Evolutionary conservation across 1,284 basidiomycete genomes (phyloP).

Genomic region (Tylopilus orsonianus): DNA sequence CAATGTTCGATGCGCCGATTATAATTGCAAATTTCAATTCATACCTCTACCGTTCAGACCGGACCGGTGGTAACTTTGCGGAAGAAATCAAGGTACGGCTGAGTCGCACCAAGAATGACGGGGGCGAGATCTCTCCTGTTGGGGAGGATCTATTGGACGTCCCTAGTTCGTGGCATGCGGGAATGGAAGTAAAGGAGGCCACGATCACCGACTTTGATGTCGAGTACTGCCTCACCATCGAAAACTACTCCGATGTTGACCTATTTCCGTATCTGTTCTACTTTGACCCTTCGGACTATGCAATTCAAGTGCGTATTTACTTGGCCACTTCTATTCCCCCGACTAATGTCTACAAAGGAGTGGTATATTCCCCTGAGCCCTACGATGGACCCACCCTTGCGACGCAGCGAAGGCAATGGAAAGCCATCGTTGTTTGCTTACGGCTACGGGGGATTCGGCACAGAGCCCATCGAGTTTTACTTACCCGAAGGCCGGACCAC

Average conservation of each 20-base stretch:
- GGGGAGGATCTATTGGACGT: slow-evolving; percentile 1
- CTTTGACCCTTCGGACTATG: slow-evolving; percentile 1
- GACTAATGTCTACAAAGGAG: not conserved
- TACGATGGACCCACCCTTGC: not conserved
- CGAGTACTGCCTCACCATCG: not conserved
- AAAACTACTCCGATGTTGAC: slow-evolving; percentile 1
- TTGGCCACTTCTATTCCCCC: not conserved
- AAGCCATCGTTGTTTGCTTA: not conserved
- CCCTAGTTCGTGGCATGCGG: not conserved
- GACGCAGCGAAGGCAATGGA: not conserved
- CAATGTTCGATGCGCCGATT: not conserved
- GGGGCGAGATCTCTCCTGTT: not conserved
- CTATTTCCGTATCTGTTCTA: slow-evolving; percentile 2
- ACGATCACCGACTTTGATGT: not conserved
- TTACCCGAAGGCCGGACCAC: not conserved
- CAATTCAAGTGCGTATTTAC: not conserved
- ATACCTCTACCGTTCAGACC: not conserved
- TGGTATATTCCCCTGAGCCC: slow-evolving; percentile 1
- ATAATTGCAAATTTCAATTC: not conserved
- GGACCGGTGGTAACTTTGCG: not conserved
- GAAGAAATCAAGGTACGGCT: not conserved
- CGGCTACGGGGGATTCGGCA: slow-evolving; percentile 3
- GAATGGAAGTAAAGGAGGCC: slow-evolving; percentile 2
- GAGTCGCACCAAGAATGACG: not conserved
- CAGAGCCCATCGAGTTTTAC: slow-evolving; percentile 2